Base-by-base conservation (phyloP, 1,284 basidiomycete species). In the Ganoderma lucidum region DNA sequence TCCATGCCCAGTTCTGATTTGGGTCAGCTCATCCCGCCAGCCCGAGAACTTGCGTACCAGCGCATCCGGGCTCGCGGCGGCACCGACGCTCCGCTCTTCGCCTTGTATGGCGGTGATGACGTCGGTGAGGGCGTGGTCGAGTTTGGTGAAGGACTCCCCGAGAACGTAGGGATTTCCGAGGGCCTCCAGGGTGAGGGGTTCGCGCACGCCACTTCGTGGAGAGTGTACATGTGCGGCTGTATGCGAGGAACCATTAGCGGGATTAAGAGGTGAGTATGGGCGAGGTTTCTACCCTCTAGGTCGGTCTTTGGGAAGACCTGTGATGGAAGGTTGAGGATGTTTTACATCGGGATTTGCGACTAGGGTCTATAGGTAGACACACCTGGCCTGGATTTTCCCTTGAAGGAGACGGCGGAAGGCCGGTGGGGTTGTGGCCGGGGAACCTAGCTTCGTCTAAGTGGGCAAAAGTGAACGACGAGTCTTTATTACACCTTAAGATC, bases 341-440 rank as follows among this genome's bases (percentile, higher is more conserved):
- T 19, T 19, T 28, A 28, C 14, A 4, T 51, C 10, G 19, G 23
- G 10, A 2, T 23, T 28, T 51, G 3, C 23, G 45, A 51, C 10
- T 44, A 17, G 42, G 39, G 12, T 19, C 10, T 23, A 5, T 28
- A 59, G 30, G 35, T 35, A 35, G 35, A 35, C 2, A 42, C 58
- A 76, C 78, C 70, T 77, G 76, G 14, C 78, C 78, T 8, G 78
- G 78, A 60, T 80, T 80, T 66, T 80, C 78, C 23, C 74, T 70
- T 4, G 78, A 73, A 1, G 76, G 78, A 8, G 78, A 78, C 2
- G 78, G 78, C 5, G 78, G 78, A 23, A 78, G 69, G 0, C 69
- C 76, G 6, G 67, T 30, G 17, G 66, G 61, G 19, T 66, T 66
- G 37, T 77, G 76, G 19, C 72, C 71, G 39, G 78, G 78, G 70